Evolutionary conservation across 495 filamentous ascomycete species (phyloP), one percentile per base, ranked within the genome.

Genomic region (Talaromyces stipitatus): DNA sequence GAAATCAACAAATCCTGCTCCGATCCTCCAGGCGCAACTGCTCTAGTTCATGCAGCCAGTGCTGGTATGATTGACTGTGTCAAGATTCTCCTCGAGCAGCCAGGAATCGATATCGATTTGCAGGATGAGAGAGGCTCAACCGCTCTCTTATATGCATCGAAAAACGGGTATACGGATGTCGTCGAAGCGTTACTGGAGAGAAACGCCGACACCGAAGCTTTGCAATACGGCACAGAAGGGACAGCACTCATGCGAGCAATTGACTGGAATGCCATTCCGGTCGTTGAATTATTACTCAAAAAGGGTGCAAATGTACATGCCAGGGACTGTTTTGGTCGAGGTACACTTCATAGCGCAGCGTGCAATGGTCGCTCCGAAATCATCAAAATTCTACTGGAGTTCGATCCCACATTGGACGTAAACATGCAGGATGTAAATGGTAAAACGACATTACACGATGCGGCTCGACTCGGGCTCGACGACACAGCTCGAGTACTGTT

Each of bases 361-460:
- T 26, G 29, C 23, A 38, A 45, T 43, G 54, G 54, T 20, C 36
- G 16, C 8, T 18, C 23, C 12, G 29, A 38, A 43, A 41, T 45
- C 38, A 41, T 55, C 14, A 16, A 55, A 14, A 27, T 55, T 55
- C 54, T 55, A 4, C 30, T 55, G 12, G 46, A 24, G n/a, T 28
- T 26, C 46, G 33, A 55, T 26, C 23, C 16, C 8, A 24, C 29
- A 12, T 24, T 41, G 26, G 54, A 55, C n/a, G 18, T 55, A 10
- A 55, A 55, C 54, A 41, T 23, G 20, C 30, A 43, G 18, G 54
- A 55, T 41, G 23, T 24, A 22, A 27, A 41, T 4, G 60, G 63
- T 5, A 30, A 58, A 23, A 66, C 64, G 6, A 26, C 60, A 14
- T 50, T 66, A 2, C 33, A 27, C 27, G 59, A 60, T 60, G 62